phyloP scores from a whole-genome alignment of 352 stramenopile species.

The Pythium pyrilobum region DNA sequence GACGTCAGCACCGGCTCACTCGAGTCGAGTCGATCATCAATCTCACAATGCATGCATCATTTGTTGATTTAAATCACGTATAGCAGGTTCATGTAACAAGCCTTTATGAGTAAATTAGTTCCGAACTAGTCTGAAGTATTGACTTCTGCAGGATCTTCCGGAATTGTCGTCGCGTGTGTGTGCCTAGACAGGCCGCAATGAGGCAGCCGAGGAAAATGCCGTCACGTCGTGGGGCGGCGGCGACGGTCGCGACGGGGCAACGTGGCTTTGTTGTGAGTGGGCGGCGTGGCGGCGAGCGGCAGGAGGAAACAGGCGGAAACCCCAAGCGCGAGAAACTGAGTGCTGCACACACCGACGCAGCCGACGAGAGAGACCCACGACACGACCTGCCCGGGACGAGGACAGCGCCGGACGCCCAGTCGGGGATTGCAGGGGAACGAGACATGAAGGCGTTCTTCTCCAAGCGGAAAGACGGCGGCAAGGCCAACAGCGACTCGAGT shows the following conservation, averaged over 20 bases:
- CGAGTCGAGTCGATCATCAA: no score
- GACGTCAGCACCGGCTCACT: no score
- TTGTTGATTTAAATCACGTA: no score
- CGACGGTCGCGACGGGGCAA: not conserved
- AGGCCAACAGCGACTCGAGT: conserved; percentile 20
- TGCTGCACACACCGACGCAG: not conserved
- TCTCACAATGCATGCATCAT: no score
- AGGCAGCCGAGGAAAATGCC: not conserved
- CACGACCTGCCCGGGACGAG: no score
- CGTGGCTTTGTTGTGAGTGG: not conserved
- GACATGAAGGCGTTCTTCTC: conserved; percentile 20
- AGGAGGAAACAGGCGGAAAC: no score
- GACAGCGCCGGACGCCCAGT: no score
- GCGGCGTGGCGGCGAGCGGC: not conserved
- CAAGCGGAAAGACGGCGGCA: conserved; percentile 17
- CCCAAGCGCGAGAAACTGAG: no score
- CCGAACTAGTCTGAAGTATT: no score
- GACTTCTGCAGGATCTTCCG: no score
- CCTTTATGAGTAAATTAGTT: no score
- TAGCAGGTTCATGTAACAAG: no score
- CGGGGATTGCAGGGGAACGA: not conserved
- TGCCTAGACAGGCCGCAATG: not conserved
- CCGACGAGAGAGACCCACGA: not conserved
- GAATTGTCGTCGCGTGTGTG: not conserved
- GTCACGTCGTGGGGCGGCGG: not conserved